These are phyloP conservation scores for Cylindrotheca fusiformis DNA, from an alignment of 108 stramenopile species.

Conservation along the genomic window DNA sequence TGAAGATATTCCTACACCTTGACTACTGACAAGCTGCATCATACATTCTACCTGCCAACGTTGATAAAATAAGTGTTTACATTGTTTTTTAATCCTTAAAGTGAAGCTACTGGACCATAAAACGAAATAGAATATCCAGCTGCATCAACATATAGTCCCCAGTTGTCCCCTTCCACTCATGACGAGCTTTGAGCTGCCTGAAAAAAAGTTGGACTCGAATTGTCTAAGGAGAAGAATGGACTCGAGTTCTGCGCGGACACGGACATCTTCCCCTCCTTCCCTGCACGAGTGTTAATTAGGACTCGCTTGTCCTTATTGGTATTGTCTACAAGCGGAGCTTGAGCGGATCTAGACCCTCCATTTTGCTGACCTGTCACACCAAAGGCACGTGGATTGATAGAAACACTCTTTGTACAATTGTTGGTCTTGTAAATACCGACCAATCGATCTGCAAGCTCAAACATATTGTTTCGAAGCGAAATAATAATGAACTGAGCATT, in stretches of 20 bases:
- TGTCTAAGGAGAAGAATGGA: not conserved
- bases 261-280: not conserved
- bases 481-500: conserved; percentile 99
- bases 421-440: conserved; percentile 99
- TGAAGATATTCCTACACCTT: too few species aligned
- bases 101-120: too few species aligned
- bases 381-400: conserved; percentile 85
- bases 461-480: conserved; percentile 99
- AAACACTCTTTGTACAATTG: conserved; percentile 96
- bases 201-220: not conserved
- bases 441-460: conserved; percentile 97
- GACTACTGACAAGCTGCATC: too few species aligned
- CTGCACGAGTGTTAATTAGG: not conserved
- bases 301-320: not conserved
- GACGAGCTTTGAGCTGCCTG: too few species aligned
- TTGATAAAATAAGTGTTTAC: too few species aligned
- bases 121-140: too few species aligned
- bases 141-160: too few species aligned
- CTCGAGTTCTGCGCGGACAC: not conserved
- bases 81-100: too few species aligned
- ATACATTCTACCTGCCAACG: too few species aligned
- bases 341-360: not conserved
- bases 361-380: conserved; percentile 15
- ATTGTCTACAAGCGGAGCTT: not conserved
- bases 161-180: too few species aligned